A percentile compares a stretch with the other conserved stretches of the same genome.
phyloP scores from a whole-genome alignment of 208 protist species.

The Crithidia expoeki region DNA sequence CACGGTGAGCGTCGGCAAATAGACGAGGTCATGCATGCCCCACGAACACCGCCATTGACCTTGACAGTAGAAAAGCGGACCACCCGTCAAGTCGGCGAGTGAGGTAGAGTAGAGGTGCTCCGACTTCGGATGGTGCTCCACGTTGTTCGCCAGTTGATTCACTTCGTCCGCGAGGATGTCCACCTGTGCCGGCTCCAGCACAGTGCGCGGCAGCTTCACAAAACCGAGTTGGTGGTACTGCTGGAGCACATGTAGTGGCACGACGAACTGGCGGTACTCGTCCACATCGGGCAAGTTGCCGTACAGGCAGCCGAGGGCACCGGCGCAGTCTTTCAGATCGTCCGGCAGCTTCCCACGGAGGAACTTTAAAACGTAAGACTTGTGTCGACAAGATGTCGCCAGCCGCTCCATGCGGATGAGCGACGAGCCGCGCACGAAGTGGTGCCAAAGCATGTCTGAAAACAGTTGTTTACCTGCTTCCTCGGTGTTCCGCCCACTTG shows the following conservation, averaged over 20 bases:
- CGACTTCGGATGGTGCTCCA: slow-evolving; percentile 83
- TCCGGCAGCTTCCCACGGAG: slow-evolving; percentile 72
- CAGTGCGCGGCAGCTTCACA: slow-evolving; percentile 66
- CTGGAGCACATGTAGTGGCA: slow-evolving; percentile 62
- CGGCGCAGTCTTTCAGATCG: slow-evolving; percentile 85
- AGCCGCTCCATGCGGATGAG: background rate
- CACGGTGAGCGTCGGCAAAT: slow-evolving; percentile 78
- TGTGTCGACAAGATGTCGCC: slow-evolving; percentile 30
- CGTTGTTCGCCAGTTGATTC: slow-evolving; percentile 82
- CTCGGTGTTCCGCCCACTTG: no score
- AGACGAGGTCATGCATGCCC: slow-evolving; percentile 89
- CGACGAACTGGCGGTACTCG: slow-evolving; percentile 83
- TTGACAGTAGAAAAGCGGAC: slow-evolving; percentile 86
- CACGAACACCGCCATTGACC: slow-evolving; percentile 83
- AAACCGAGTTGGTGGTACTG: slow-evolving; percentile 82
- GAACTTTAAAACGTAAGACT: slow-evolving; percentile 86
- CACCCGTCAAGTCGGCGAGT: slow-evolving; percentile 71
- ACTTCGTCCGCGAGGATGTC: slow-evolving; percentile 85
- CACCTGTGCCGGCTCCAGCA: slow-evolving; percentile 69
- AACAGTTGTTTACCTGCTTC: no score
- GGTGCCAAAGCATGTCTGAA: background rate
- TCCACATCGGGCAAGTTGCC: slow-evolving; percentile 84
- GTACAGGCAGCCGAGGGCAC: slow-evolving; percentile 83
- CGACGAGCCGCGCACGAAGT: background rate
- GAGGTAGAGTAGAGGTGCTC: slow-evolving; percentile 84